Evolutionary conservation across 1,284 basidiomycete genomes (phyloP), one percentile per base, ranked within the genome.

Genomic region (Cutaneotrichosporon sp.): DNA sequence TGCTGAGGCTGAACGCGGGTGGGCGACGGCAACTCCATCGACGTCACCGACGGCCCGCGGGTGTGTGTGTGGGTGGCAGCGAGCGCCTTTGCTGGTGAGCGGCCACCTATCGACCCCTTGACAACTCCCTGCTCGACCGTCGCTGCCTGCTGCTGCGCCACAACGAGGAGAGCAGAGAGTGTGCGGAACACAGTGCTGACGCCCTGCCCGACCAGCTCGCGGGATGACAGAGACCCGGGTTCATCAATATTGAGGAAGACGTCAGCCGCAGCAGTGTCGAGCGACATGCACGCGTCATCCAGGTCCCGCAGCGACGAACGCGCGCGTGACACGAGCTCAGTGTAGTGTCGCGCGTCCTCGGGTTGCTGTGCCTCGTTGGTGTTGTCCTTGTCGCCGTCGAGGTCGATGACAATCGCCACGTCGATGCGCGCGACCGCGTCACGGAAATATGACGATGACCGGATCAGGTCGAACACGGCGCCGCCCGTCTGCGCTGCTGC

Each of bases 381-480:
- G 34, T 65, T 61, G 22, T 61, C 65, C 30, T 46, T n/a, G 55
- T 77, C 74, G 7, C 76, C 76, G 58, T 81, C 80, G 21, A 81
- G 67, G 68, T 81, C 81, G 53, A 82, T 68, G 7, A 65, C 67
- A n/a, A 67, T 68, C 1, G 78, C 78, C 10, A 82, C 71, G 64
- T 82, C 80, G 38, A 81, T 70, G 36, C 56, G 63, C 0, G 49
- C 30, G 5, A 75, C 57, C 11, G 69, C 59, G 10, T 67, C 63
- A 49, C 65, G 58, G 61, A 75, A 72, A 32, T 36, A 61, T 1
- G 69, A 60, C 4, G 68, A 63, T 1, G 65, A 18, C 13, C 74
- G 71, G n/a, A 76, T 52, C 2, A 74, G 36, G 7, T 64, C 65
- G 16, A 75, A 34, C 7, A 69, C 63, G 30, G 62, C 62, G 16